phyloP scores from a whole-genome alignment of 129 eudicot genomes.

The Centrapalus pauciflorus region DNA sequence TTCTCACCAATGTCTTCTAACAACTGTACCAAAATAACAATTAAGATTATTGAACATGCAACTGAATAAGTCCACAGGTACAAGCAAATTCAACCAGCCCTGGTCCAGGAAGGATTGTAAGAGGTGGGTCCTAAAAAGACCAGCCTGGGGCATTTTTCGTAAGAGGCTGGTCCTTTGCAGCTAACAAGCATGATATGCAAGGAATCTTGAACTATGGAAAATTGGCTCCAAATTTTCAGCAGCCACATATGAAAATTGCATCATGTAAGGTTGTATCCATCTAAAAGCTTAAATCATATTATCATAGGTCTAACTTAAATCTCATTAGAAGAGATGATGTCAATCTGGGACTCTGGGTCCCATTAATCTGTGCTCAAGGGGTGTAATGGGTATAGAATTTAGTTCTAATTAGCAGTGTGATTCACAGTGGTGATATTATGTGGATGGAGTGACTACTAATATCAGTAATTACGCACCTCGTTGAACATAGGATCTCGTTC shows the following conservation, averaged over 20 bases:
- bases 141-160: background rate
- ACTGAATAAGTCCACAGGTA: too few species aligned
- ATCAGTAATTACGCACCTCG: constrained; percentile 51
- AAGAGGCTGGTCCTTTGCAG: background rate
- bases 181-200: background rate
- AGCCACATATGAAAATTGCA: too few species aligned
- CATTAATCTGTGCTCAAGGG: too few species aligned
- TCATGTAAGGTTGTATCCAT: too few species aligned
- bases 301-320: background rate
- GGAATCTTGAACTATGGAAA: background rate
- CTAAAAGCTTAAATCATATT: background rate
- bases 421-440: too few species aligned
- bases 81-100: too few species aligned
- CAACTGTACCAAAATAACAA: constrained; percentile 42
- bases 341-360: too few species aligned
- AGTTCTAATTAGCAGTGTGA: too few species aligned
- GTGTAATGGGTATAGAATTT: too few species aligned
- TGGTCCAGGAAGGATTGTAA: too few species aligned
- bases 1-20: constrained; percentile 74
- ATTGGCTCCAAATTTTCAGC: too few species aligned
- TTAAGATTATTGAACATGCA: background rate
- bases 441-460: background rate
- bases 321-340: too few species aligned
- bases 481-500: constrained; percentile 68
- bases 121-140: background rate